Evolutionary conservation across 768 basidiomycete genomes (phyloP).

Genomic region (Lactarius quietus): DNA sequence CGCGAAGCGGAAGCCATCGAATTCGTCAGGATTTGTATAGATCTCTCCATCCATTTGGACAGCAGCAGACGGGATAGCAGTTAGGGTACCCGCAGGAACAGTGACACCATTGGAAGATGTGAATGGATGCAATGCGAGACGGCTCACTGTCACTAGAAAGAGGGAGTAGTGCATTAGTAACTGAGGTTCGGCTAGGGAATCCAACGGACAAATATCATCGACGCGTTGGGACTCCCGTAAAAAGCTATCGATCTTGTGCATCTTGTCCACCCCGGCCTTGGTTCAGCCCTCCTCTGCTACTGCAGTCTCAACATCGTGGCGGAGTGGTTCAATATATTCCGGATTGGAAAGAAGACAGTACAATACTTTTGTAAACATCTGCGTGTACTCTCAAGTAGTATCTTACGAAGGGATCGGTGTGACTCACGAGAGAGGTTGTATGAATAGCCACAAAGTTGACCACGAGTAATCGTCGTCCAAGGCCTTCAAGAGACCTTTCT

Average conservation of each 20-base stretch:
- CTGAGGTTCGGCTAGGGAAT: not conserved
- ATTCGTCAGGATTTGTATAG: constrained; percentile 42
- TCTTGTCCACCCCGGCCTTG: constrained; percentile 17
- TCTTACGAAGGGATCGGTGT: not conserved
- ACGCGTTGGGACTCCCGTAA: constrained; percentile 28
- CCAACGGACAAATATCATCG: constrained; percentile 9
- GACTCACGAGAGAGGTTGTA: constrained; percentile 34
- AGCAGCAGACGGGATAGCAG: constrained; percentile 33
- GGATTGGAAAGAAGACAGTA: constrained; percentile 28
- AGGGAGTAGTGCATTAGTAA: not conserved
- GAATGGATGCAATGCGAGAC: constrained; percentile 29
- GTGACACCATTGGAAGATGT: constrained; percentile 37
- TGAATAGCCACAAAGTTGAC: constrained; percentile 41
- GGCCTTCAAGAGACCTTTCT: constrained; percentile 32
- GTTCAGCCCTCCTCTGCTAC: constrained; percentile 26
- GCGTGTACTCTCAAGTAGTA: not conserved
- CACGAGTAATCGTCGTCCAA: constrained; percentile 34
- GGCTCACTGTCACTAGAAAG: constrained; percentile 23
- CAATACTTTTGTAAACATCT: constrained; percentile 17
- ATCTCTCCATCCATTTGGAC: constrained; percentile 39
- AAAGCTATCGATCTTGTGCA: constrained; percentile 30
- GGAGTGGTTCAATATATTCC: constrained; percentile 27
- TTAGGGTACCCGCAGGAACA: constrained; percentile 38
- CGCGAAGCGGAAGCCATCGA: constrained; percentile 43
- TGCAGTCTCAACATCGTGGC: constrained; percentile 26